Percentiles rank a stretch among this genome's conserved stretches.
These are phyloP conservation scores for Trametes gibbosa DNA, from an alignment of 768 basidiomycete species.

Conservation along the genomic window DNA sequence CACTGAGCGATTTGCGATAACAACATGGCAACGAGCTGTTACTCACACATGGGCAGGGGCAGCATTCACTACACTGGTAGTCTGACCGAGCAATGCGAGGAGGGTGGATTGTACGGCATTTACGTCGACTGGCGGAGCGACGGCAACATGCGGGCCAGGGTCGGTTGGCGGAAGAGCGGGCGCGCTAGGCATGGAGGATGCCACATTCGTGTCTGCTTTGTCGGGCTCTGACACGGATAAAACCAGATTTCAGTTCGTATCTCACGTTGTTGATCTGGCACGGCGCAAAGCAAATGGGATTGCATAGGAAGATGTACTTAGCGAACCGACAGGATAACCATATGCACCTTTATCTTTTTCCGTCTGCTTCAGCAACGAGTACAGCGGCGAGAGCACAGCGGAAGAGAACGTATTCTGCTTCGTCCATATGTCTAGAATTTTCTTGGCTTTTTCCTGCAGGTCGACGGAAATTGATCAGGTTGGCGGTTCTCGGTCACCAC, in stretches of 20 bases:
- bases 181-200: slow-evolving; percentile 20
- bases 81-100: slow-evolving; percentile 68
- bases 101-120: slow-evolving; percentile 60
- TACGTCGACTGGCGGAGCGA: slow-evolving; percentile 27
- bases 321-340: slow-evolving; percentile 63
- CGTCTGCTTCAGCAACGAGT: slow-evolving; percentile 61
- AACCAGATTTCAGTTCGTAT: slow-evolving; percentile 66
- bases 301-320: slow-evolving; percentile 76
- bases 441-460: slow-evolving; percentile 91
- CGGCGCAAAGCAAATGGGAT: slow-evolving; percentile 57
- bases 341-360: slow-evolving; percentile 80
- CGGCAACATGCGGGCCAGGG: slow-evolving; percentile 26
- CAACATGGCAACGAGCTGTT: not conserved
- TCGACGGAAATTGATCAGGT: slow-evolving; percentile 41
- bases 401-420: slow-evolving; percentile 88
- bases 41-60: slow-evolving; percentile 38
- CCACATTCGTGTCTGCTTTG: slow-evolving; percentile 28
- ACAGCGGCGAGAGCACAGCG: slow-evolving; percentile 67
- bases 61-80: slow-evolving; percentile 42
- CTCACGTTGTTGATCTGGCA: slow-evolving; percentile 50
- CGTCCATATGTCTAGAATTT: slow-evolving; percentile 97
- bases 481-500: slow-evolving; percentile 22
- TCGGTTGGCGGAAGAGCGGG: slow-evolving; percentile 18
- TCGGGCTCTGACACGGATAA: slow-evolving; percentile 53
- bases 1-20: slow-evolving; percentile 9